These are phyloP conservation scores for Microstegium vimineum DNA, from an alignment of 176 grass and related monocot species.

Conservation along the genomic window DNA sequence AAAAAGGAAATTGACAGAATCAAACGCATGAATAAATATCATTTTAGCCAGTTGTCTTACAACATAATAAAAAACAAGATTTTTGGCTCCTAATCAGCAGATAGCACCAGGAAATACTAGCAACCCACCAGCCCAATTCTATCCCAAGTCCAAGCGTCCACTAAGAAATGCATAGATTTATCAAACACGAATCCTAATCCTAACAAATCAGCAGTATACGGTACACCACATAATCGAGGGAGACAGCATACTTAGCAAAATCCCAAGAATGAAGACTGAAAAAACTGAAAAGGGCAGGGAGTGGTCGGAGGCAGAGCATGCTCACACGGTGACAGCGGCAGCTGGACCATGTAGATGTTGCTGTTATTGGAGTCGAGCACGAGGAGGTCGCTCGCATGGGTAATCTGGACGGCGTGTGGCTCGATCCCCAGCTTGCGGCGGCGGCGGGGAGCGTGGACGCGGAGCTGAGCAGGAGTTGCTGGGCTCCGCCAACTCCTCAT, in stretches of 20 bases:
- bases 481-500: no score
- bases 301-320: constrained; percentile 11
- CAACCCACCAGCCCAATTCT: constrained; percentile 34
- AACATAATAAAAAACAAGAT: constrained; percentile 35
- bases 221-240: background rate
- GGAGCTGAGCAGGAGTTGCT: no score
- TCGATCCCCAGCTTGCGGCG: constrained; percentile 97
- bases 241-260: constrained; percentile 18
- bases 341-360: constrained; percentile 79
- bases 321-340: constrained; percentile 87
- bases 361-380: constrained; percentile 97
- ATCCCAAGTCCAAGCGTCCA: constrained; percentile 36
- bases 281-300: constrained; percentile 14
- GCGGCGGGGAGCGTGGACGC: no score
- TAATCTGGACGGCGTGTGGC: constrained; percentile 73
- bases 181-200: constrained; percentile 4
- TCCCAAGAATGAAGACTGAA: constrained; percentile 32
- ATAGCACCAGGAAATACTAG: constrained; percentile 33
- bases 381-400: constrained; percentile 70
- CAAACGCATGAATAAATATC: background rate
- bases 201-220: background rate
- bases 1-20: background rate
- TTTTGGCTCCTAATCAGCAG: constrained; percentile 45
- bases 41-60: constrained; percentile 15
- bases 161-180: constrained; percentile 20